Evolutionary conservation across 805 yeast genomes (phyloP).

Genomic region (Pichia manshurica): DNA sequence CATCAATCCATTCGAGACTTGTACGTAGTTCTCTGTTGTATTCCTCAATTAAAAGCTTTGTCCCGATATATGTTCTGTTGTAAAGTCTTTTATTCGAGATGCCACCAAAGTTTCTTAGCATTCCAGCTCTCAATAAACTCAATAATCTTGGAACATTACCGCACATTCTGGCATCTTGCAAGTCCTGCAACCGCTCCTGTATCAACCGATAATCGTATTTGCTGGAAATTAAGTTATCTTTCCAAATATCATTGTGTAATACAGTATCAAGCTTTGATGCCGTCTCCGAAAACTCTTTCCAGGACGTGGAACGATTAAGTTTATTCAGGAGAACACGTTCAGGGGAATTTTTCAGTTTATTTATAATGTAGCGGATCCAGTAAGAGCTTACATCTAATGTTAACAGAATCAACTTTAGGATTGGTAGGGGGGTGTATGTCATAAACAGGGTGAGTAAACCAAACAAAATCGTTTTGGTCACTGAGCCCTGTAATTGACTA

Average conservation of each 20-base stretch:
- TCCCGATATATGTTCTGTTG: slow-evolving; percentile 79
- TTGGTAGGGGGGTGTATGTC: slow-evolving; percentile 16
- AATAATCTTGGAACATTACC: slow-evolving; percentile 55
- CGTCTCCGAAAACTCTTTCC: slow-evolving; percentile 63
- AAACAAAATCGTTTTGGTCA: slow-evolving; percentile 5
- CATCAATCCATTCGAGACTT: slow-evolving; percentile 41
- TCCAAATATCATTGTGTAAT: slow-evolving; percentile 57
- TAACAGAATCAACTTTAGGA: slow-evolving; percentile 33
- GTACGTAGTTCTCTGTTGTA: slow-evolving; percentile 71
- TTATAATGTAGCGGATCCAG: slow-evolving; percentile 30
- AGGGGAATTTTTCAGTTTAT: slow-evolving; percentile 13
- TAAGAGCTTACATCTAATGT: slow-evolving; percentile 37
- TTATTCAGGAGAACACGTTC: slow-evolving; percentile 6
- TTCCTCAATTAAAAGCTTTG: slow-evolving; percentile 83
- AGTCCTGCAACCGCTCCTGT: slow-evolving; percentile 59
- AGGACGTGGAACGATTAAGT: slow-evolving; percentile 22
- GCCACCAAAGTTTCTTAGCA: slow-evolving; percentile 87
- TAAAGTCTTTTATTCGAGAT: slow-evolving; percentile 74
- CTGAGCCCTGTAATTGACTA: slow-evolving; percentile 5
- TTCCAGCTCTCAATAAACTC: slow-evolving; percentile 71
- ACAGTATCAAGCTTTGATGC: slow-evolving; percentile 45
- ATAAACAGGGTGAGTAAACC: slow-evolving; percentile 9
- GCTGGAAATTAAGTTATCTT: slow-evolving; percentile 75
- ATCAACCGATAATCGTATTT: slow-evolving; percentile 83
- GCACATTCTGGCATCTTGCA: slow-evolving; percentile 55